Base-by-base conservation (phyloP, 2,329 filamentous ascomycete species). In the Aureobasidium sp. region DNA sequence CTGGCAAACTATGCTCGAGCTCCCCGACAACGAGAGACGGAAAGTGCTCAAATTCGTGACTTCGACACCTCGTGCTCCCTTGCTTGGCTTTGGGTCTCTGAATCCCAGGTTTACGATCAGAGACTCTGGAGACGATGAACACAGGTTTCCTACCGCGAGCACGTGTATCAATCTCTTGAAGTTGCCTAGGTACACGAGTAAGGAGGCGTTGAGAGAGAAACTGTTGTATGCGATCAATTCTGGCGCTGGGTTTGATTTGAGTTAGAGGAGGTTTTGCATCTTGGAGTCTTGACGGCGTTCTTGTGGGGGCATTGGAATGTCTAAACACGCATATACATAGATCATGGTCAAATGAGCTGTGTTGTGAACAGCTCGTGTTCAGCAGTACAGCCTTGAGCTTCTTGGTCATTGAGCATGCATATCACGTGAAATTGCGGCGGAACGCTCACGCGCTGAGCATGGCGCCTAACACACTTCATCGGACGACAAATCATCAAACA, bases 151-250 rank as follows among this genome's bases (percentile, higher is more conserved):
- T 2, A 97, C 91, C 71, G 92, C 94, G 20, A 97, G 92, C 72
- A 99, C 94, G 0, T 99, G 94, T 69, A 91, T 97, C 32, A 99
- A 99, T 72, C 73, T 99, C 68, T 77, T 99, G 52, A 99, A 99
- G 79, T 76, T 99, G 67, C 94, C 94, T 7, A 84, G 87, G 66
- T 99, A 97, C 74, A 82, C 75, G 52, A 85, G 80, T 37, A 84
- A 86, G 65, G 75, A 78, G 63, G 82, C 79, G 32, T 73, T 99
- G 69, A 87, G 84, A 71, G 83, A 87, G 70, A 97, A 96, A 77
- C 73, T 99, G 64, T 77, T 97, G 59, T 96, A 97, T 75, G 93
- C 93, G 9, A 85, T 97, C 24, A 90, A 90, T 68, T 89, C 90
- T 0, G 92, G 92, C 0, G 93, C 94, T 51, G 93, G 94, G 0